phyloP scores from a whole-genome alignment of 495 filamentous ascomycete genomes.

The Jackrogersella minutella region DNA sequence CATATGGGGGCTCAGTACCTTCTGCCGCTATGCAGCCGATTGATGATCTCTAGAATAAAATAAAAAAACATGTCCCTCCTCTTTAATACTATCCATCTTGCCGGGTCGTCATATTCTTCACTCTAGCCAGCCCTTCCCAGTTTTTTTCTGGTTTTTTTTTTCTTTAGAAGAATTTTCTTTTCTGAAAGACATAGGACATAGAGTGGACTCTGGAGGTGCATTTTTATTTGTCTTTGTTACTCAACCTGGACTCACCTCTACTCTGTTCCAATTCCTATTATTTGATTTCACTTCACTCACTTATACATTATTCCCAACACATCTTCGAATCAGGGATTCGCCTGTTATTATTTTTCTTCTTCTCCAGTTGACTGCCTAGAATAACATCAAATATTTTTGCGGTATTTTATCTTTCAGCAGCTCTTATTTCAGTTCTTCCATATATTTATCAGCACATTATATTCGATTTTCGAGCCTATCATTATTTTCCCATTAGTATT shows the following conservation, averaged over 20 bases:
- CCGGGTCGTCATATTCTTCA: constrained; percentile 8
- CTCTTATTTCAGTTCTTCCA: neutral
- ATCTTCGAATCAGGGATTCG: constrained; percentile 35
- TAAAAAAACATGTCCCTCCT: constrained; percentile 25
- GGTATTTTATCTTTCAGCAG: neutral
- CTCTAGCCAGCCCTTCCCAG: constrained; percentile 19
- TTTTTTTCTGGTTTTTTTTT: constrained; percentile 16
- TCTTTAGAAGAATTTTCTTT: constrained; percentile 7
- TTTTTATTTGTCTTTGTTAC: constrained; percentile 13
- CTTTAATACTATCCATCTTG: constrained; percentile 8
- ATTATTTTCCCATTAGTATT: constrained; percentile 1
- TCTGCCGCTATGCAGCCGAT: constrained; percentile 2
- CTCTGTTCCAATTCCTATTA: neutral
- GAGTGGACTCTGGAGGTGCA: constrained; percentile 22
- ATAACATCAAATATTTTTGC: neutral
- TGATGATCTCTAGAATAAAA: constrained; percentile 13
- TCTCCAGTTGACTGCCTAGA: neutral
- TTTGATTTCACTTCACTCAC: constrained; percentile 18
- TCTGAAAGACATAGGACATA: constrained; percentile 23
- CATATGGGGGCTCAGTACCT: constrained; percentile 6
- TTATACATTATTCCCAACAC: constrained; percentile 11
- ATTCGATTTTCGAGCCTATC: constrained; percentile 12
- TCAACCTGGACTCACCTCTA: constrained; percentile 16
- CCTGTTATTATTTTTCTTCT: neutral
- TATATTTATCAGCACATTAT: constrained; percentile 8